These are phyloP conservation scores for Aspergillus novofumigatus DNA, from an alignment of 2,329 filamentous ascomycete genomes.

Conservation along the genomic window DNA sequence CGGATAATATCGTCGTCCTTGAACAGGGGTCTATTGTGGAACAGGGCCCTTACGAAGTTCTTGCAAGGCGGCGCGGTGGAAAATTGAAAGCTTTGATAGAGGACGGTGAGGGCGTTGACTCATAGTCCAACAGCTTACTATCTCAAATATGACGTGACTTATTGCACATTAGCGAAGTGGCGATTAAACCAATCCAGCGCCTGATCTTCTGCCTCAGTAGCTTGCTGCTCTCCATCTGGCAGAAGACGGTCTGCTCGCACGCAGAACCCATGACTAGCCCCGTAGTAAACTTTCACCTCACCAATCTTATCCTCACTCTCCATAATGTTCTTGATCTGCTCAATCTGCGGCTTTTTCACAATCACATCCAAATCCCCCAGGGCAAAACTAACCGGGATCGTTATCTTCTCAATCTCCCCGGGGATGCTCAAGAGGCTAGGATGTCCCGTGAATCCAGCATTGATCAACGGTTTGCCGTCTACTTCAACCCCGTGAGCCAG, in stretches of 20 bases:
- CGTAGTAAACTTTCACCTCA: constrained; percentile 23
- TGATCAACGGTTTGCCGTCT: constrained; percentile 38
- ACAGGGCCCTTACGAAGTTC: constrained; percentile 63
- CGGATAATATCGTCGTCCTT: constrained; percentile 67
- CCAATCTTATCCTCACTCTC: constrained; percentile 13
- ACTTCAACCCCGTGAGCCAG: constrained; percentile 40
- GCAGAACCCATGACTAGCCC: constrained; percentile 26
- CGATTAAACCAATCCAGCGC: constrained; percentile 18
- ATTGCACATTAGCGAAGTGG: constrained; percentile 8
- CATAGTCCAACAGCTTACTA: not conserved
- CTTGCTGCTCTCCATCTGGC: constrained; percentile 20
- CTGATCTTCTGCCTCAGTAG: constrained; percentile 24
- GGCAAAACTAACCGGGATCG: constrained; percentile 20
- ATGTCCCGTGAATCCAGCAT: constrained; percentile 52
- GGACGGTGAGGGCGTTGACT: not conserved
- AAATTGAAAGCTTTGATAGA: constrained; percentile 44
- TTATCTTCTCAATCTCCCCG: constrained; percentile 39
- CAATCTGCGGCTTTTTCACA: constrained; percentile 16
- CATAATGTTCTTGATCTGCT: constrained; percentile 19
- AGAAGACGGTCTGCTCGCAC: constrained; percentile 21
- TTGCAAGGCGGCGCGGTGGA: constrained; percentile 46
- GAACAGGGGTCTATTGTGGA: constrained; percentile 65
- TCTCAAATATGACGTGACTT: not conserved
- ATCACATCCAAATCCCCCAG: constrained; percentile 19
- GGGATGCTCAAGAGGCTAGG: constrained; percentile 49